phyloP scores from a whole-genome alignment of 73 alveolate species.

The Paramecium sexaurelia region DNA sequence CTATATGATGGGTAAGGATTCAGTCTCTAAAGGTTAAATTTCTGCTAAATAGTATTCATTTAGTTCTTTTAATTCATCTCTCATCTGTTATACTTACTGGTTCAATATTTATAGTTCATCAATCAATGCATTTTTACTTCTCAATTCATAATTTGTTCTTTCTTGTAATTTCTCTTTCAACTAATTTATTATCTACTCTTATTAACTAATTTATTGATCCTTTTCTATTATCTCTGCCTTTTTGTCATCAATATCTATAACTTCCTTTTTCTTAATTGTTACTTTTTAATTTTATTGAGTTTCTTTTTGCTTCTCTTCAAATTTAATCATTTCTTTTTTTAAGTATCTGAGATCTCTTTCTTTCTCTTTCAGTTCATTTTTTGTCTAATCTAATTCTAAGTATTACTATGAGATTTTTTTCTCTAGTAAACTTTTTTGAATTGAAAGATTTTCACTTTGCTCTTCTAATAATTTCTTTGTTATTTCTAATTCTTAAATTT shows the following conservation, averaged over 20 bases:
- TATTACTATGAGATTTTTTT: slow-evolving; percentile 26
- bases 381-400: slow-evolving; percentile 22
- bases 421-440: slow-evolving; percentile 27
- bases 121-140: slow-evolving; percentile 32
- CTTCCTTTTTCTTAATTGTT: slow-evolving; percentile 18
- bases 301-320: slow-evolving; percentile 28
- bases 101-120: slow-evolving; percentile 35
- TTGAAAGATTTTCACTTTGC: slow-evolving; percentile 49
- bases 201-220: background rate
- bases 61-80: slow-evolving; percentile 34
- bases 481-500: slow-evolving; percentile 36
- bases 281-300: background rate
- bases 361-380: slow-evolving; percentile 1
- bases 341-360: slow-evolving; percentile 29
- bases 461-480: slow-evolving; percentile 21
- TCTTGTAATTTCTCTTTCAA: slow-evolving; percentile 29
- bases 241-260: slow-evolving; percentile 49
- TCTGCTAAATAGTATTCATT: slow-evolving; percentile 8
- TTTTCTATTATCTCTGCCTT: slow-evolving; percentile 50
- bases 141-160: slow-evolving; percentile 43
- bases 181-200: slow-evolving; percentile 19
- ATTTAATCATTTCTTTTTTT: slow-evolving; percentile 25
- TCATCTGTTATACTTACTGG: background rate
- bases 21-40: slow-evolving; percentile 47
- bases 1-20: slow-evolving; percentile 1